Percentiles rank a stretch among this genome's conserved stretches.
phyloP scores from a whole-genome alignment of 2,329 filamentous ascomycete genomes.

The Didymella pinodella region DNA sequence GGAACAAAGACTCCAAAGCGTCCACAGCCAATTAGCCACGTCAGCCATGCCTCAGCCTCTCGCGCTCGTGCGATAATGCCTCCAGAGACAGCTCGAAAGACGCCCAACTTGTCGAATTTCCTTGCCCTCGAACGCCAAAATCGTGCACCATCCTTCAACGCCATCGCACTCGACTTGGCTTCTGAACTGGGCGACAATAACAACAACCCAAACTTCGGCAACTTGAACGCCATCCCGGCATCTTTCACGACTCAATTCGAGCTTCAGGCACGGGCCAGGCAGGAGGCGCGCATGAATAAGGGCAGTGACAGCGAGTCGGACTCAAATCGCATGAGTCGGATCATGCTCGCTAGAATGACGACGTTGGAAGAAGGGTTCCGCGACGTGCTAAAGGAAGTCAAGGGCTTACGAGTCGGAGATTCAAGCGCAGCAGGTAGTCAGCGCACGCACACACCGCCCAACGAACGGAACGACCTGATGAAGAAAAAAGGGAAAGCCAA shows the following conservation, averaged over 20 bases:
- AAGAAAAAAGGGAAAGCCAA: constrained; percentile 45
- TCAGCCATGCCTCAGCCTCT: constrained; percentile 38
- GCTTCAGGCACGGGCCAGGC: constrained; percentile 43
- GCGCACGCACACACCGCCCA: constrained; percentile 41
- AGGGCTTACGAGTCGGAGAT: constrained; percentile 62
- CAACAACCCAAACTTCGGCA: constrained; percentile 67
- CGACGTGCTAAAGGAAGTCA: constrained; percentile 83
- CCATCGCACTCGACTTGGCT: constrained; percentile 68
- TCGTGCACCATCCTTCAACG: constrained; percentile 70
- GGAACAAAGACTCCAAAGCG: constrained; percentile 56
- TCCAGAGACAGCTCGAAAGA: constrained; percentile 63
- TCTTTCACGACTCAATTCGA: constrained; percentile 77
- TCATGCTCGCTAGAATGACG: constrained; percentile 90
- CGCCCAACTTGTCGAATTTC: constrained; percentile 64
- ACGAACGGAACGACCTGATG: constrained; percentile 32
- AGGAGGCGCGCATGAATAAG: constrained; percentile 31
- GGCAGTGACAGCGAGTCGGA: constrained; percentile 43
- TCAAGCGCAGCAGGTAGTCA: constrained; percentile 33
- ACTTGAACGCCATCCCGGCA: constrained; percentile 70
- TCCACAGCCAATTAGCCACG: constrained; percentile 23
- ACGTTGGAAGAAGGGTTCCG: constrained; percentile 89
- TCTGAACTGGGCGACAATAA: constrained; percentile 73
- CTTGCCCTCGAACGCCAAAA: constrained; percentile 58
- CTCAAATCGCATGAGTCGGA: constrained; percentile 64
- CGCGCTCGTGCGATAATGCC: constrained; percentile 44